A percentile compares a stretch with the other conserved stretches of the same genome.
These are phyloP conservation scores for Biscutella laevigata DNA, from an alignment of 441 rosid species.

Conservation along the genomic window DNA sequence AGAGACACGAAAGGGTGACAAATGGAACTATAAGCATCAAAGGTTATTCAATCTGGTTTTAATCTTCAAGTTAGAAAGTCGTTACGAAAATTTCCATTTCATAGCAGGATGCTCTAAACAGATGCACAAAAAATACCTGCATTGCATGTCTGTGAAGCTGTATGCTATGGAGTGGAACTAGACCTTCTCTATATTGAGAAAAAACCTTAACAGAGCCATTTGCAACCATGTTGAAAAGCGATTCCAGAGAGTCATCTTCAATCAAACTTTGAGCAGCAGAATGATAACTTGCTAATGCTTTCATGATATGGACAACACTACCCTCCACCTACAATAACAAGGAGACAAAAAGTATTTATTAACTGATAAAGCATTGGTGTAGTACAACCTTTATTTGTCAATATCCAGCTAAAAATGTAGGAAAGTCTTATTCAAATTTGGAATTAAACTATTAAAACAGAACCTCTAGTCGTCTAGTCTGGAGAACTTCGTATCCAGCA, in stretches of 20 bases:
- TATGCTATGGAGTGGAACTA: conserved; percentile 76
- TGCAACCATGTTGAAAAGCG: conserved; percentile 88
- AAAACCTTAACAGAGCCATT: conserved; percentile 67
- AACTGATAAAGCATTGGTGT: conserved; percentile 9
- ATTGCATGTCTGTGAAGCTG: conserved; percentile 99
- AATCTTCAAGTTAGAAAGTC: conserved; percentile 4
- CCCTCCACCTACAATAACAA: conserved; percentile 71
- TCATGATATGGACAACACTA: conserved; percentile 91
- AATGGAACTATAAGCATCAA: conserved; percentile 18
- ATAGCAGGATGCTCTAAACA: conserved; percentile 12
- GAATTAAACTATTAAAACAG: conserved; percentile 13
- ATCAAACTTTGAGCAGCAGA: conserved; percentile 93
- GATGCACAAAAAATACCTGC: conserved; percentile 53
- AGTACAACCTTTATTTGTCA: background rate
- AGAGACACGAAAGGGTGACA: conserved; percentile 19
- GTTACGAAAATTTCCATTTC: background rate
- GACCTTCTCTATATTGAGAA: conserved; percentile 65
- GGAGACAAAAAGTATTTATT: conserved; percentile 1
- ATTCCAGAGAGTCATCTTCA: conserved; percentile 92
- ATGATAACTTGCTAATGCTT: conserved; percentile 91
- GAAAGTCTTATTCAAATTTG: background rate
- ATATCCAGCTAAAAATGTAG: conserved; percentile 2
- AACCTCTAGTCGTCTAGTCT: conserved; percentile 78
- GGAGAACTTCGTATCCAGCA: conserved; percentile 29
- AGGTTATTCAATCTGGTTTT: conserved; percentile 8